Evolutionary conservation across 768 basidiomycete species (phyloP), one percentile per base, ranked within the genome.

Genomic region (Lyophyllum semitale): DNA sequence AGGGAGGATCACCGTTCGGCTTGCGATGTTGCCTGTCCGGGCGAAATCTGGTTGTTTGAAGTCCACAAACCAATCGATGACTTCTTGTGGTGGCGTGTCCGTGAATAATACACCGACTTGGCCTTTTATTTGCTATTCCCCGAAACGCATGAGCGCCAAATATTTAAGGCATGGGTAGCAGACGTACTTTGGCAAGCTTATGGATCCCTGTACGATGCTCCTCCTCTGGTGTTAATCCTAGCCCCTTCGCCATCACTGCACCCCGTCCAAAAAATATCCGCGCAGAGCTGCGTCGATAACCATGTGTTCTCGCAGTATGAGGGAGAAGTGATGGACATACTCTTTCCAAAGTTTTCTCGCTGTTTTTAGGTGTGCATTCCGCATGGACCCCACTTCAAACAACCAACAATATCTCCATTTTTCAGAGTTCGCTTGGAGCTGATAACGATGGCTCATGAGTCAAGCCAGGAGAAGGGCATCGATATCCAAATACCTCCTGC

Each of bases 361-460:
- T 48, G 93, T 94, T 79, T 98, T 95, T 35, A 99, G 75, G 72
- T 93, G 89, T 25, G 94, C 77, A 74, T 96, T 98, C 57, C 97
- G 81, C 94, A 98, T 96, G 62, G 94, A 85, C 15, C 95, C 95
- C 5, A 98, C 93, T 63, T 90, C 87, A 68, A 99, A 97, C 35
- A 98, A 68, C 93, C 95, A 99, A 74, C 93, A 90, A 71, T 97
- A 95, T 66, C 84, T 84, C 88, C 92, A 98, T 76, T 93, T 91
- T 62, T 95, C 93, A 20, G 87, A 76, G 68, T 87, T 85, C 66
- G 80, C 80, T 77, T 93, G 90, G 51, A 98, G 77, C 93, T 95
- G 64, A 52, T 13, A 18, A 41, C 12, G 17, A 48, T 23, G 15
- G 46, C 23, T 12, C 22, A 25, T 61, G 25, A 49, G 57, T 51